phyloP scores from a whole-genome alignment of 2,329 filamentous ascomycete genomes.

The Pseudogymnoascus destructans region DNA sequence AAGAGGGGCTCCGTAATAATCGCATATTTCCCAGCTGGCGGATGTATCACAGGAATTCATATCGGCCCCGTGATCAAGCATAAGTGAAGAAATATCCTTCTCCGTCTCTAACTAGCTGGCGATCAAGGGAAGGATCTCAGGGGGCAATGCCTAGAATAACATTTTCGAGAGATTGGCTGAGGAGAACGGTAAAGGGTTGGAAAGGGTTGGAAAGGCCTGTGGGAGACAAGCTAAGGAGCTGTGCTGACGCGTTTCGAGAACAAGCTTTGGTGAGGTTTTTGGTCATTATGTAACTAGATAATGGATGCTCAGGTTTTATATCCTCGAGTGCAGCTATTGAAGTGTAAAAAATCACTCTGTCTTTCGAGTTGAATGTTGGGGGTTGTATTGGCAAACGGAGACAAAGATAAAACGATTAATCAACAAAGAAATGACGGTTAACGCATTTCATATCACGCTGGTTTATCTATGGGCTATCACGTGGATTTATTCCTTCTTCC shows the following conservation, averaged over 20 bases:
- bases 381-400: not conserved
- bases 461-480: not conserved
- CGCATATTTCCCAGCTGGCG: not conserved
- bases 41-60: not conserved
- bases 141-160: not conserved
- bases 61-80: not conserved
- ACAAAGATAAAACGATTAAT: not conserved
- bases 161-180: not conserved
- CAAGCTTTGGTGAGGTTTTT: constrained; percentile 44
- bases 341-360: not conserved
- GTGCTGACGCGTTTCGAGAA: constrained; percentile 47
- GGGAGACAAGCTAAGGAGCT: constrained; percentile 35
- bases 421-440: not conserved
- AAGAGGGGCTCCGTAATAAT: not conserved
- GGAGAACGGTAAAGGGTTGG: too few relatives aligned
- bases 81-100: not conserved
- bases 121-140: not conserved
- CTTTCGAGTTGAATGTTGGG: not conserved
- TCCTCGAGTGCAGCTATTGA: not conserved
- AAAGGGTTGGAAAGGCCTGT: too few relatives aligned
- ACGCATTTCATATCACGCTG: not conserved
- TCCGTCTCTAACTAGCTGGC: not conserved
- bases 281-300: constrained; percentile 35
- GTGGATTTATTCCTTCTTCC: not conserved
- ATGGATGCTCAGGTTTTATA: not conserved